Percentiles rank a stretch among this genome's conserved stretches.
These are phyloP conservation scores for Cyberlindnera samutprakarnensis DNA, from an alignment of 805 yeast genomes.

Conservation along the genomic window DNA sequence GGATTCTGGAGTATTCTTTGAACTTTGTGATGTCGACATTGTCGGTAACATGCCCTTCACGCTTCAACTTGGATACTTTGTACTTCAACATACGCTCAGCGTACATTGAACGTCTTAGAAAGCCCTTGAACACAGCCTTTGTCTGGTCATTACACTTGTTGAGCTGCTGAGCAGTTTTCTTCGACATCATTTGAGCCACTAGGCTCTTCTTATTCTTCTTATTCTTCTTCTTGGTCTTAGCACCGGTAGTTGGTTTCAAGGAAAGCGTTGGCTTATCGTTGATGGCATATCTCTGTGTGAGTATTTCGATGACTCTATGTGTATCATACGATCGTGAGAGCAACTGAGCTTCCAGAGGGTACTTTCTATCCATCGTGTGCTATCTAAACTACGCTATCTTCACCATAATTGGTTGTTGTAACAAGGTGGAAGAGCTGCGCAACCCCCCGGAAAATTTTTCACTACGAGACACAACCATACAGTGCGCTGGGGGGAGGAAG, in stretches of 20 bases:
- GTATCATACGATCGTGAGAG: slow-evolving; percentile 15
- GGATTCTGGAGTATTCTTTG: slow-evolving; percentile 20
- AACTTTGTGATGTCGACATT: slow-evolving; percentile 14
- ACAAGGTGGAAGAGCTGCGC: too few species aligned
- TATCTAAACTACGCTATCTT: too few species aligned
- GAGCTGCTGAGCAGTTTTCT: slow-evolving; percentile 9
- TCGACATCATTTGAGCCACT: slow-evolving; percentile 9
- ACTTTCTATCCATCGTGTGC: slow-evolving; percentile 17
- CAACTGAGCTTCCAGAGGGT: slow-evolving; percentile 17
- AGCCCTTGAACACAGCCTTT: slow-evolving; percentile 21
- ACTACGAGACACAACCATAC: too few species aligned
- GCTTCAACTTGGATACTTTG: slow-evolving; percentile 14
- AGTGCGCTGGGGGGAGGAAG: too few species aligned
- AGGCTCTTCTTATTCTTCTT: slow-evolving; percentile 16
- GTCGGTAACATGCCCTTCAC: slow-evolving; percentile 1
- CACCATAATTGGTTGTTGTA: too few species aligned
- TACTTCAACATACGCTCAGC: slow-evolving; percentile 20
- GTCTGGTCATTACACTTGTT: slow-evolving; percentile 23
- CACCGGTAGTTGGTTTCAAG: slow-evolving; percentile 25
- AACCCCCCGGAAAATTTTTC: too few species aligned
- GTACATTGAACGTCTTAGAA: slow-evolving; percentile 18
- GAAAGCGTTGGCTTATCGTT: slow-evolving; percentile 24
- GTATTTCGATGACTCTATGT: slow-evolving; percentile 23
- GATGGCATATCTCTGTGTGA: slow-evolving; percentile 26
- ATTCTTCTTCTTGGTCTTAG: slow-evolving; percentile 24